A percentile compares a stretch with the other conserved stretches of the same genome.
phyloP scores from a whole-genome alignment of 2,329 filamentous ascomycete species.

The Fusarium ambrosium region DNA sequence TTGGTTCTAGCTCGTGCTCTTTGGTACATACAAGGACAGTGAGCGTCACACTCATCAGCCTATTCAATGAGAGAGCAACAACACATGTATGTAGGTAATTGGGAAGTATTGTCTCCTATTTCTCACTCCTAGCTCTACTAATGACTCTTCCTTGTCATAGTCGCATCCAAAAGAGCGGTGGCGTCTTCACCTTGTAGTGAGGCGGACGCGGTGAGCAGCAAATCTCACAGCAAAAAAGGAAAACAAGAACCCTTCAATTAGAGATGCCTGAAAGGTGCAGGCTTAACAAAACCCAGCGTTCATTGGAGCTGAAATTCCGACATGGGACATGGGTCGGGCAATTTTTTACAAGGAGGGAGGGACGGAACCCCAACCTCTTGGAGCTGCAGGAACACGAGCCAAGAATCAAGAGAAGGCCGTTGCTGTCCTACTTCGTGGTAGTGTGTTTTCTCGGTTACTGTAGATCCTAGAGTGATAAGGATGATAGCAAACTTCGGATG shows the following conservation, averaged over 20 bases:
- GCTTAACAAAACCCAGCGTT: background rate
- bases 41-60: background rate
- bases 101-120: background rate
- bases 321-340: constrained; percentile 5
- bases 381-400: background rate
- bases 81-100: background rate
- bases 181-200: background rate
- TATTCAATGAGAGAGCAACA: background rate
- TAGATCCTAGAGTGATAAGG: background rate
- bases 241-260: background rate
- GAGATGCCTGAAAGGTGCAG: background rate
- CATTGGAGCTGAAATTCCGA: background rate
- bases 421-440: background rate
- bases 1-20: background rate
- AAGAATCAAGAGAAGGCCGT: background rate
- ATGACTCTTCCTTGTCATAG: background rate
- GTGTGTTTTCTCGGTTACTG: background rate
- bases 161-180: background rate
- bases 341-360: background rate
- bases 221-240: background rate
- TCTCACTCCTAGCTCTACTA: background rate
- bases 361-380: background rate
- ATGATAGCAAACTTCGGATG: background rate
- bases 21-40: background rate
- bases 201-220: background rate